Evolutionary conservation across 202 grass and related monocot genomes (phyloP).

Genomic region (Digitaria exilis): DNA sequence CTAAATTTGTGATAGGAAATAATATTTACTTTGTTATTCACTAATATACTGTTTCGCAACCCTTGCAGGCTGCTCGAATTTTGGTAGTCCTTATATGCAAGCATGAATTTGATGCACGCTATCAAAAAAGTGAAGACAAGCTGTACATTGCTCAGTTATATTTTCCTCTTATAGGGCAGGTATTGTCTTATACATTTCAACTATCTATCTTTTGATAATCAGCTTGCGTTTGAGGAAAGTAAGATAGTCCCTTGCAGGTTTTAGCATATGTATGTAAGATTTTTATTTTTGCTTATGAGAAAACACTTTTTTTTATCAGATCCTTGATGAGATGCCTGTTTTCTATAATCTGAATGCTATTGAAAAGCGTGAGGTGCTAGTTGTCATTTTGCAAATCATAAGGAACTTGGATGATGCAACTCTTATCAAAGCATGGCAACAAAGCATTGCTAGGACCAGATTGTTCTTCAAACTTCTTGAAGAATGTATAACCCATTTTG

Average conservation of each 20-base stretch:
- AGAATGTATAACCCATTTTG: slow-evolving; percentile 95
- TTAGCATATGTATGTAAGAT: slow-evolving; percentile 5
- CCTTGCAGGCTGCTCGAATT: slow-evolving; percentile 87
- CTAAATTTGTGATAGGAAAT: slow-evolving; percentile 24
- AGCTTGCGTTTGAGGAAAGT: background rate
- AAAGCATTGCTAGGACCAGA: slow-evolving; percentile 95
- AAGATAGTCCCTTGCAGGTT: slow-evolving; percentile 15
- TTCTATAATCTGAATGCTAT: slow-evolving; percentile 95
- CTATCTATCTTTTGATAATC: slow-evolving; percentile 20
- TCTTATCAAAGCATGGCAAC: slow-evolving; percentile 99
- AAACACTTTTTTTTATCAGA: slow-evolving; percentile 57
- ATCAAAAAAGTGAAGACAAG: slow-evolving; percentile 95
- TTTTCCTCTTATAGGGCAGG: slow-evolving; percentile 98
- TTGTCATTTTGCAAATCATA: slow-evolving; percentile 96
- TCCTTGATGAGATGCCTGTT: slow-evolving; percentile 99
- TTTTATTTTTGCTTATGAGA: slow-evolving; percentile 36
- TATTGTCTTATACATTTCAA: slow-evolving; percentile 15
- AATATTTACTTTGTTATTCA: background rate
- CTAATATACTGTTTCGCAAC: slow-evolving; percentile 21
- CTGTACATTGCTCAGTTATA: slow-evolving; percentile 97
- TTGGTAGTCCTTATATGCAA: slow-evolving; percentile 94
- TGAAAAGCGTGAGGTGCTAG: slow-evolving; percentile 97
- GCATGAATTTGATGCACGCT: slow-evolving; percentile 97
- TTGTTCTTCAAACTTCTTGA: slow-evolving; percentile 99
- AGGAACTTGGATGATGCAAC: slow-evolving; percentile 94